Base-by-base conservation (phyloP, 176 grass and related monocot species). In the Chloris gayana region DNA sequence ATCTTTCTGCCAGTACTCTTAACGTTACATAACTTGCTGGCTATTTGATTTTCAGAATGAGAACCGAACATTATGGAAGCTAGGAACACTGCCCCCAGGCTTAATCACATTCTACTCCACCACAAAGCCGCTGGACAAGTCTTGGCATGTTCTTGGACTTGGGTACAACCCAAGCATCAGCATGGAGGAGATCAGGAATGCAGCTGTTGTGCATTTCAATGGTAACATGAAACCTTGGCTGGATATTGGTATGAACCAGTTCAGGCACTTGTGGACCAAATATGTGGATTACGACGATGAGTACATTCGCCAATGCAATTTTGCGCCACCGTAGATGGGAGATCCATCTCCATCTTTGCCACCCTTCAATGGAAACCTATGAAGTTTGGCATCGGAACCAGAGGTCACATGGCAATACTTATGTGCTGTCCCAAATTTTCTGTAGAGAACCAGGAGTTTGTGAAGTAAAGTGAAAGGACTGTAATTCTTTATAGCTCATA, bases 171-270 rank as follows among this genome's bases (percentile, higher is more conserved):
- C 96, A 84, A 95, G 92, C 71, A 99, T 99, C 78, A 95, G 92
- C 80, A 95, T 93, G 90, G 96, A 99, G 75, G 96, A 99, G 84
- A 99, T 99, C 14, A 95, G 85, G 42, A 99, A 99, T 47, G 92
- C 92, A 54, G 92, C 96, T 45, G 92, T 99, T 67, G 96, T 99
- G 53, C 96, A 99, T 93, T 99, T 99, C 81, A 99, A 99, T 15
- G 96, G 96, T 18, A 99, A 99, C 82, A 99, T 99, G 96, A 99
- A 99, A 79, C 96, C 96, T 26, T 99, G 96, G 96, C 88, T 99
- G 41, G 96, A 99, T 67, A 99, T 99, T 65, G 96, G 85, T 79
- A 95, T 99, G 96, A 99, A 95, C 77, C 96, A 91, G 76, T 99
- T 99, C 82, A 91, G 90, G 44, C 86, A 86, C 79, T 72, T 99